A percentile compares a stretch with the other conserved stretches of the same genome.
phyloP scores from a whole-genome alignment of 805 yeast genomes.

The Metschnikowia matae region DNA sequence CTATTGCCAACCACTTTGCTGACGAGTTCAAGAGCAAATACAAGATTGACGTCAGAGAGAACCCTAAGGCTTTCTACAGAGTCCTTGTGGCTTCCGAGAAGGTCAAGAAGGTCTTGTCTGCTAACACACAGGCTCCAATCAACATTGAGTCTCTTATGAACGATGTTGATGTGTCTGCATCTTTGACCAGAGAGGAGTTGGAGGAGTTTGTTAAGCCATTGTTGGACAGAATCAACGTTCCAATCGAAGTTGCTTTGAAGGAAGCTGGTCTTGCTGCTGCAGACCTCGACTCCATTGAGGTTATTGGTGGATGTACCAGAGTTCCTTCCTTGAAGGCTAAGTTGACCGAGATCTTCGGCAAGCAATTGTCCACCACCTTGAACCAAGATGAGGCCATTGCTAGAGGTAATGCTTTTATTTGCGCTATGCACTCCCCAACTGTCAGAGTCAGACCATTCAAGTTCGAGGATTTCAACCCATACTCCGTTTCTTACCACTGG shows the following conservation, averaged over 20 bases:
- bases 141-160: constrained; percentile 95
- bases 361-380: constrained; percentile 74
- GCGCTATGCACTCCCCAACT: constrained; percentile 99
- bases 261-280: constrained; percentile 69
- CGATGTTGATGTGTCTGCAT: constrained; percentile 91
- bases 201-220: constrained; percentile 86
- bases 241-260: constrained; percentile 77
- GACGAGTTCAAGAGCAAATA: constrained; percentile 86
- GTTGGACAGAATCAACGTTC: constrained; percentile 68
- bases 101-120: constrained; percentile 93
- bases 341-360: constrained; percentile 68
- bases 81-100: constrained; percentile 88
- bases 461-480: constrained; percentile 90
- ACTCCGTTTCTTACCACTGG: constrained; percentile 94
- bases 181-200: constrained; percentile 84
- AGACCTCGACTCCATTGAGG: constrained; percentile 87
- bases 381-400: constrained; percentile 99
- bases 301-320: constrained; percentile 98
- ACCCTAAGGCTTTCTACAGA: constrained; percentile 94
- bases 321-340: constrained; percentile 88
- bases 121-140: constrained; percentile 91
- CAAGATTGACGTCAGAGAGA: constrained; percentile 86
- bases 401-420: constrained; percentile 96
- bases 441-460: constrained; percentile 98
- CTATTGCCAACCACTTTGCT: constrained; percentile 92